Evolutionary conservation across 1,284 basidiomycete genomes (phyloP).

Genomic region (Taiwanofungus camphoratus): DNA sequence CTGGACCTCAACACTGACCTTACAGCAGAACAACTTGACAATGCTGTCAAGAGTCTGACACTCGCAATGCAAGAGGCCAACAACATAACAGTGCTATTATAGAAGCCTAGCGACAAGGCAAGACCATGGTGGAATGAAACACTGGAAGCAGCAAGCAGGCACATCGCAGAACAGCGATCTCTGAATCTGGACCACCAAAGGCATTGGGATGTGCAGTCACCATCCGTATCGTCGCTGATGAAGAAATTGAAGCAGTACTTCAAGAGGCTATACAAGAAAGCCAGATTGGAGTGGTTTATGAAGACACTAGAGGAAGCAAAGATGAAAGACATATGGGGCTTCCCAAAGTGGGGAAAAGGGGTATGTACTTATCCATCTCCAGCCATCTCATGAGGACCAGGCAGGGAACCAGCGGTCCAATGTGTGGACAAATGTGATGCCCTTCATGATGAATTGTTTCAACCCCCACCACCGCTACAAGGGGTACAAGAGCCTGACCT

Average conservation of each 20-base stretch:
- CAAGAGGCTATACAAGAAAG: conserved; percentile 5
- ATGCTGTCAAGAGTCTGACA: neutral
- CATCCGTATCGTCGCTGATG: neutral
- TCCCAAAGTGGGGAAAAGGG: conserved; percentile 4
- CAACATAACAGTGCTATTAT: neutral
- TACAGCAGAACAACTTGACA: neutral
- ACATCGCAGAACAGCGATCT: neutral
- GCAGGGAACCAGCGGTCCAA: neutral
- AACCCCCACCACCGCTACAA: neutral
- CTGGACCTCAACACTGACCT: neutral
- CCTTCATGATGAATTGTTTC: conserved; percentile 4
- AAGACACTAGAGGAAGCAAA: conserved; percentile 1
- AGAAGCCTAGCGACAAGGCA: neutral
- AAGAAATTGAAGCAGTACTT: conserved; percentile 4
- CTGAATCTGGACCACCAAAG: neutral
- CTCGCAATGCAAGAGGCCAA: neutral
- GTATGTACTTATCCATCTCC: conserved; percentile 2
- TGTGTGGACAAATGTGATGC: conserved; percentile 7
- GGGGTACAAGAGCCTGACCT: neutral
- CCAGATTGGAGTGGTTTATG: neutral
- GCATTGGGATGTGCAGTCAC: neutral
- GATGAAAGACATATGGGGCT: conserved; percentile 2
- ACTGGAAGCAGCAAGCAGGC: neutral
- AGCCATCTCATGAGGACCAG: conserved; percentile 4
- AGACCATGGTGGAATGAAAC: conserved; percentile 3